Evolutionary conservation across 148 eudicot species (phyloP), one percentile per base, ranked within the genome.

Genomic region (Cornus controversa): DNA sequence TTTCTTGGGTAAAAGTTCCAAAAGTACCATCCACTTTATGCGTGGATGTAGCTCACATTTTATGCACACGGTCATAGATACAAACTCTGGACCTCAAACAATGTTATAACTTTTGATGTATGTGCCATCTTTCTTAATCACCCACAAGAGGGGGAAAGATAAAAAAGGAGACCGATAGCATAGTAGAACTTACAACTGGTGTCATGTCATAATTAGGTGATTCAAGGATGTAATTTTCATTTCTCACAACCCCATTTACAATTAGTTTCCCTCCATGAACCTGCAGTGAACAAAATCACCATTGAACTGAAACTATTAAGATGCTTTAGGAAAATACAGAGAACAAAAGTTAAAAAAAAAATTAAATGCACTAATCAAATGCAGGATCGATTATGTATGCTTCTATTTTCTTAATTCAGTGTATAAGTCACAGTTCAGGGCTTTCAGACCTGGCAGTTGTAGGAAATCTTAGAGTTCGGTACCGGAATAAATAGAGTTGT

Each of bases 181-280:
- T 62, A 60, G 24, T 29, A 23, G 25, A 75, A 90, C 93, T 28
- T 90, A 94, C 98, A 63, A 81, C 58, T 40, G 94, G 91, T 24
- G 81, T 81, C 99, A 95, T 91, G 79, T 91, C 92, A 86, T 95
- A 95, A 24, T 88, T 84, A 36, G 99, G 99, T 40, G 94, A 81
- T 88, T 90, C 99, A 37, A 80, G 82, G 68, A 90, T 85, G 80
- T 69, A 95, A 27, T 82, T 86, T 87, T 95, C 97, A 75, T 85
- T 83, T 82, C 94, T 85, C 64, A 16, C 84, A 50, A 84, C 83
- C 74, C 94, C 99, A 76, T 96, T 96, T 14, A 96, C 99, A 24
- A 93, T 82, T 75, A 96, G 78, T 84, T 91, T 96, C 67, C 98
- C 99, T 72, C 86, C 86, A 62, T 72, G 92, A 71, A 96, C 98